Evolutionary conservation across 2,329 filamentous ascomycete genomes (phyloP).

Genomic region (Ophiostoma triangulosporum): DNA sequence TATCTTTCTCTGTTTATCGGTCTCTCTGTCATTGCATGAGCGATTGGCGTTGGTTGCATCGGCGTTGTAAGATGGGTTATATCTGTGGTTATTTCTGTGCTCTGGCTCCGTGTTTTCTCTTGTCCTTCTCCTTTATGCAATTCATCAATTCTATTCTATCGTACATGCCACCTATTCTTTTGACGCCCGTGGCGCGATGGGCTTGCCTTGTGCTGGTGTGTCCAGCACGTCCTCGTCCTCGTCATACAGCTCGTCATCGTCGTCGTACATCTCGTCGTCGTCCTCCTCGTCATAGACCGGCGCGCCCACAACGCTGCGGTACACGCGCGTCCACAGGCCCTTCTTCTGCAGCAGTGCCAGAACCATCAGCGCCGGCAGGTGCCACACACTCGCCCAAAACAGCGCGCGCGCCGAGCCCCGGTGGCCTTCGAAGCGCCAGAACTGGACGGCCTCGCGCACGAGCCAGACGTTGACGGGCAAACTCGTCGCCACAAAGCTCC

Average conservation of each 20-base stretch:
- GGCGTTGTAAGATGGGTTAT: too few relatives aligned
- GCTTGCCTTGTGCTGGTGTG: not conserved
- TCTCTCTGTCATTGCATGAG: too few relatives aligned
- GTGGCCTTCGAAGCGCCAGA: slow-evolving; percentile 67
- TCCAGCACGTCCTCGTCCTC: not conserved
- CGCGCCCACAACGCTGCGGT: slow-evolving; percentile 52
- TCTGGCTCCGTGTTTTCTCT: not conserved
- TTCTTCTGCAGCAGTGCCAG: slow-evolving; percentile 88
- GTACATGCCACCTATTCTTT: not conserved
- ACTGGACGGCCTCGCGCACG: slow-evolving; percentile 60
- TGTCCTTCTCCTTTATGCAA: not conserved
- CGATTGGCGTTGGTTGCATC: too few relatives aligned
- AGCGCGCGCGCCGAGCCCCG: slow-evolving; percentile 69
- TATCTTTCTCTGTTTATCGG: not conserved
- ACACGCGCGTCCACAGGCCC: slow-evolving; percentile 77
- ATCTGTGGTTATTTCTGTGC: not conserved
- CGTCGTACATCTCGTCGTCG: slow-evolving; percentile 17
- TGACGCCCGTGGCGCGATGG: not conserved
- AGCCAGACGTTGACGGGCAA: slow-evolving; percentile 79
- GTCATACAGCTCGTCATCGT: not conserved
- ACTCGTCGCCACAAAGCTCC: slow-evolving; percentile 70
- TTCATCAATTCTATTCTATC: not conserved
- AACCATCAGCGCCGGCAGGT: slow-evolving; percentile 79
- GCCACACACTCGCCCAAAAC: slow-evolving; percentile 98
- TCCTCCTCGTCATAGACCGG: slow-evolving; percentile 39